These are phyloP conservation scores for Fusarium proliferatum DNA, from an alignment of 2,329 filamentous ascomycete genomes.

Conservation along the genomic window DNA sequence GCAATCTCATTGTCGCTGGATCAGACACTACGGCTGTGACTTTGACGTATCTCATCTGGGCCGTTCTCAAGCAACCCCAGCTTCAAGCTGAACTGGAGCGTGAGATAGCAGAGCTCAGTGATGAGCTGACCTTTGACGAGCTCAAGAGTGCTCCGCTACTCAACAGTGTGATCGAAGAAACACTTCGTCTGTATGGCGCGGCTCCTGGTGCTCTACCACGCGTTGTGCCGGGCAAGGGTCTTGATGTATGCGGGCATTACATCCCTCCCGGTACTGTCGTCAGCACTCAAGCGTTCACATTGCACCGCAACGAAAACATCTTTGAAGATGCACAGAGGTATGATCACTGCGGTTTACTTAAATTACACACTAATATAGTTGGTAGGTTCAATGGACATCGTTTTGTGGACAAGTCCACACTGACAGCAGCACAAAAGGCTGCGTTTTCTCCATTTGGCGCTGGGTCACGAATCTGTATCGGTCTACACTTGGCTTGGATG, in stretches of 20 bases:
- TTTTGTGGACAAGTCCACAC: background rate
- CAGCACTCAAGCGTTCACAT: slow-evolving; percentile 22
- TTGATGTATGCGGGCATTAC: background rate
- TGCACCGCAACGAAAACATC: slow-evolving; percentile 2
- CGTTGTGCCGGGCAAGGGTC: background rate
- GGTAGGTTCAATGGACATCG: background rate
- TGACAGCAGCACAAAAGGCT: background rate
- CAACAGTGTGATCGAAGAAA: slow-evolving; percentile 26
- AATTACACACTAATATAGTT: fast-evolving
- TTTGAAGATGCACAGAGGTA: slow-evolving; percentile 4
- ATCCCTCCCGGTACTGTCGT: background rate
- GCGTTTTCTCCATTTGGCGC: slow-evolving; percentile 16
- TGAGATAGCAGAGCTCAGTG: background rate
- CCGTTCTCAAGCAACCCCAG: background rate
- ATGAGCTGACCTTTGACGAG: background rate
- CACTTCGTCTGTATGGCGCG: slow-evolving; percentile 25
- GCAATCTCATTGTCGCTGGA: slow-evolving; percentile 20
- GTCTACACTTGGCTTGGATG: slow-evolving; percentile 27
- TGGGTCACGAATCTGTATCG: slow-evolving; percentile 24
- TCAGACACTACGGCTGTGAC: slow-evolving; percentile 25
- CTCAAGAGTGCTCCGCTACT: slow-evolving; percentile 4
- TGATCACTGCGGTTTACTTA: fast-evolving
- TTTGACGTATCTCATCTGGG: slow-evolving; percentile 27
- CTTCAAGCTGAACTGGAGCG: slow-evolving; percentile 5
- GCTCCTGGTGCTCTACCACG: slow-evolving; percentile 23